phyloP scores from a whole-genome alignment of 495 filamentous ascomycete genomes.

The Durotheca rogersii region DNA sequence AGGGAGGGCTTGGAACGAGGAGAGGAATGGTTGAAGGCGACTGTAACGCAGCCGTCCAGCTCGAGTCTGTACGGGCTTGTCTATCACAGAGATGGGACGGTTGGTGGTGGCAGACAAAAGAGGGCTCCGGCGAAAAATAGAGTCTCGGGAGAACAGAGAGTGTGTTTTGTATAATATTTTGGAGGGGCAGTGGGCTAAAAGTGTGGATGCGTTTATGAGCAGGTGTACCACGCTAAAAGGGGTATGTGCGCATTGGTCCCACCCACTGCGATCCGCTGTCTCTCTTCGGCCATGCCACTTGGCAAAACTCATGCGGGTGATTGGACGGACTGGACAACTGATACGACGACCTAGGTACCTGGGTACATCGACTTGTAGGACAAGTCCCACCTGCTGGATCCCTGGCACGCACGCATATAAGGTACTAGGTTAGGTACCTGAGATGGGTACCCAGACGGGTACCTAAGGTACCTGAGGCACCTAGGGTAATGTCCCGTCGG shows the following conservation, averaged over 20 bases:
- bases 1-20: constrained; percentile 9
- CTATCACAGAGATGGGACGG: constrained; percentile 13
- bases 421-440: too few species aligned
- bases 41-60: constrained; percentile 31
- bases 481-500: too few species aligned
- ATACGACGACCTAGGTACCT: constrained; percentile 20
- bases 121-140: constrained; percentile 9
- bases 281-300: constrained; percentile 33
- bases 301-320: constrained; percentile 32
- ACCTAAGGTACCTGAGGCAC: background rate
- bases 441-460: background rate
- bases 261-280: constrained; percentile 19
- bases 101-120: constrained; percentile 23
- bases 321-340: constrained; percentile 18
- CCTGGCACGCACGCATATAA: too few species aligned
- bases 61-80: too few species aligned
- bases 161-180: constrained; percentile 35
- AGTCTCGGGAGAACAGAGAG: constrained; percentile 18
- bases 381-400: background rate
- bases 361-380: too few species aligned
- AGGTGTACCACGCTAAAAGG: constrained; percentile 21
- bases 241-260: constrained; percentile 19
- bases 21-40: constrained; percentile 28
- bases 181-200: constrained; percentile 33
- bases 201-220: constrained; percentile 27